Percentiles rank a stretch among this genome's conserved stretches.
Conservation (phyloP, 257 asterid species). For the Forsythia suspensa region DNA sequence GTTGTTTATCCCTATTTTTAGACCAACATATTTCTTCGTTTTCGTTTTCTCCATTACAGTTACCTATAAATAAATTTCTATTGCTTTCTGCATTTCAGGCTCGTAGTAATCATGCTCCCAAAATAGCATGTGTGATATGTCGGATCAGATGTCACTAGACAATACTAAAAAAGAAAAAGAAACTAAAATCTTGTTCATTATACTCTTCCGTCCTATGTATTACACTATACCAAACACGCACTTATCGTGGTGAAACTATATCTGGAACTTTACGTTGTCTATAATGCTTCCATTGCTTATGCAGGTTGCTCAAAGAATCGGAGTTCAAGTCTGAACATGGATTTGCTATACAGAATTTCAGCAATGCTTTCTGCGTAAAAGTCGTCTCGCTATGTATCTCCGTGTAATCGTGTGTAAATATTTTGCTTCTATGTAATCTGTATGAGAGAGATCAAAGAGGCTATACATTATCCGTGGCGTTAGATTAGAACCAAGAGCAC, state of each 20-base stretch:
- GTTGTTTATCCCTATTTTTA: background rate
- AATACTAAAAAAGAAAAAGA: background rate
- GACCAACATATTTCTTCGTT: background rate
- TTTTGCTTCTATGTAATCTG: conserved; percentile 1
- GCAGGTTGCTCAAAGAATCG: conserved; percentile 93
- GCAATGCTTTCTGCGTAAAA: background rate
- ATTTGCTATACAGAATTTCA: background rate
- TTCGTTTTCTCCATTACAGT: too few species aligned
- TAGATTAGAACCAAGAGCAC: conserved; percentile 29
- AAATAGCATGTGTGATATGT: too few species aligned
- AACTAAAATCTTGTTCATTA: background rate
- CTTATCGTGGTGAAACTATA: background rate
- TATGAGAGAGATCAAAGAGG: conserved; percentile 16
- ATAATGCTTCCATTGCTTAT: background rate
- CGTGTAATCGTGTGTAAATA: background rate
- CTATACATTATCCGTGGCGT: background rate
- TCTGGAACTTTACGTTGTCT: background rate
- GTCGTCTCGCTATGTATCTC: background rate
- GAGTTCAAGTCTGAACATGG: conserved; percentile 61
- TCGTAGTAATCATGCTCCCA: background rate
- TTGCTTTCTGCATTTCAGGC: too few species aligned
- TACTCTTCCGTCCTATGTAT: background rate
- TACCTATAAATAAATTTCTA: too few species aligned
- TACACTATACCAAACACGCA: background rate
- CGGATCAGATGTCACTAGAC: background rate